phyloP scores from a whole-genome alignment of 345 rosid genomes.

The Zanthoxylum bungeanum region DNA sequence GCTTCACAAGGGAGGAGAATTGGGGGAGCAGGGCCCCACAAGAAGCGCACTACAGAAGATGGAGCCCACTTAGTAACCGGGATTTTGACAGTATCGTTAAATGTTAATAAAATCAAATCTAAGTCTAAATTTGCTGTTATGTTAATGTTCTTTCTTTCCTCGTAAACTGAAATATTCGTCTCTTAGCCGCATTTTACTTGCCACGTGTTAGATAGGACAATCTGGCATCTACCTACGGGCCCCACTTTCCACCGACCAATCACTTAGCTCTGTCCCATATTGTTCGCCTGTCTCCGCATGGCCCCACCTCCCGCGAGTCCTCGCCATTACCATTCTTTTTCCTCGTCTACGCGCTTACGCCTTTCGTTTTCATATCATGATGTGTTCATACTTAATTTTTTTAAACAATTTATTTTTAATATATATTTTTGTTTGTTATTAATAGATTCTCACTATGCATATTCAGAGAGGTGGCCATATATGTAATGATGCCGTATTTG shows the following conservation, averaged over 20 bases:
- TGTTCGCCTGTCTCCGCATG: neutral
- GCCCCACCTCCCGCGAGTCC: neutral
- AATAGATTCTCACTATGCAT: neutral
- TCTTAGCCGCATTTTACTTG: conserved; percentile 29
- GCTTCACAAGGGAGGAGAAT: conserved; percentile 23
- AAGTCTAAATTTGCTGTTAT: neutral
- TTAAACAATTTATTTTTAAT: no score
- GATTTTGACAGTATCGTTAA: neutral
- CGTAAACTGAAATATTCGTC: conserved; percentile 54
- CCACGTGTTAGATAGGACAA: conserved; percentile 35
- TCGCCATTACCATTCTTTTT: neutral
- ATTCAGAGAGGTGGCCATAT: neutral
- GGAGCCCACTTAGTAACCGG: neutral
- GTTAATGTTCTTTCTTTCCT: conserved; percentile 29
- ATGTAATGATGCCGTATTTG: no score
- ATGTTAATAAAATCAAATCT: neutral
- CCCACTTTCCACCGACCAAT: conserved; percentile 33
- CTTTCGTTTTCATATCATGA: neutral
- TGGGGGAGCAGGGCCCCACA: conserved; percentile 1
- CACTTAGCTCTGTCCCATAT: conserved; percentile 13
- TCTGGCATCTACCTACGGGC: conserved; percentile 12
- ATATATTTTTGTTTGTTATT: neutral
- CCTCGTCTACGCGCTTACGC: conserved; percentile 2
- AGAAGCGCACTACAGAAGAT: neutral
- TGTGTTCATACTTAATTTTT: neutral